Base-by-base conservation (phyloP, 805 yeast genomes). In the Metschnikowia kunwiensis region DNA sequence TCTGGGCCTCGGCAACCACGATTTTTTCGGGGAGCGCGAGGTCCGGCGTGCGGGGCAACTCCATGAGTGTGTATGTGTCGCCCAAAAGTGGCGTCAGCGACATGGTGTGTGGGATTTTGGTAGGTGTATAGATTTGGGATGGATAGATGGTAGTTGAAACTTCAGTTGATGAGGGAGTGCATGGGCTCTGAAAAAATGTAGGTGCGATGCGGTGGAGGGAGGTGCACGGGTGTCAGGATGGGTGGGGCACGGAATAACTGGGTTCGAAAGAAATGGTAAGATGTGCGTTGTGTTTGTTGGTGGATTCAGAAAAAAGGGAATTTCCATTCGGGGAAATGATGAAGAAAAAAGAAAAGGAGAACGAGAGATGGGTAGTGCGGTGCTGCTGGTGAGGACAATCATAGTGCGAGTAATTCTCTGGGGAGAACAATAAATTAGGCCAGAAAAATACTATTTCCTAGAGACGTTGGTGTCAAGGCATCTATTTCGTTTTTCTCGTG, bases 1-100 rank as follows among this genome's bases (percentile, higher is more conserved):
- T 32, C 27, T 48, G 50, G 8, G 49, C 33, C 31, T 46, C 47
- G 19, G 51, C 47, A 12, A 48, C 44, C 14, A 46, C 51, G 21
- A 48, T 45, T n/a, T 51, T 34, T 15, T 33, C 38, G 7, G 44
- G 29, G 29, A 48, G 48, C 12, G 32, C 27, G 11, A 46, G 47
- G 28, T 38, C 49, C 2, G 50, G 51, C 18, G 48, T 44, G 17
- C 53, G 40, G 13, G 53, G 51, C 32, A 48, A 42, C 46, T 48
- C 53, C 16, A 49, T 44, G 30, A 48, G 45, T 32, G 51, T 39
- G 32, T 43, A 48, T 3, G 51, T 37, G 35, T 48, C 53, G 32
- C 53, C 53, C 19, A 48, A 32, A 12, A 42, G 34, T 12, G 50
- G 50, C 18, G 29, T 27, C n/a, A n/a, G n/a, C n/a, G n/a, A n/a